These are phyloP conservation scores for Phytophthora cryptogea DNA, from an alignment of 352 stramenopile species.

Conservation along the genomic window DNA sequence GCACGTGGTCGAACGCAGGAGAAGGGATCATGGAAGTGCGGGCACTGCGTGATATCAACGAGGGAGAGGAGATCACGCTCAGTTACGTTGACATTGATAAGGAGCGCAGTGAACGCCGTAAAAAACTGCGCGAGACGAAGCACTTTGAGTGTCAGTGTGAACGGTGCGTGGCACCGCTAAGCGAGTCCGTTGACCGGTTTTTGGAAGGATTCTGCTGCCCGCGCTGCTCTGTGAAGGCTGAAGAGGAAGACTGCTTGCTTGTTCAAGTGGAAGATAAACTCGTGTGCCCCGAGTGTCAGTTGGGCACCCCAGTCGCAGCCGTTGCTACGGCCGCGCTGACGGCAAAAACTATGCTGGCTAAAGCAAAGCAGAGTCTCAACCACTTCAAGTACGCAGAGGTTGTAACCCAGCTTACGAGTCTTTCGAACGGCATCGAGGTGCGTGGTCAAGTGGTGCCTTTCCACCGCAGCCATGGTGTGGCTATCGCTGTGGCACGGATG, in stretches of 20 bases:
- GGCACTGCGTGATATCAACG: conserved; percentile 41
- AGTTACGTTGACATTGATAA: conserved; percentile 60
- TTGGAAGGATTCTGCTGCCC: conserved; percentile 45
- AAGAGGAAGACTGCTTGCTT: conserved; percentile 27
- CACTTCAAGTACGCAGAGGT: conserved; percentile 41
- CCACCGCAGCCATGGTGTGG: conserved; percentile 36
- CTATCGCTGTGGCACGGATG: conserved; percentile 33
- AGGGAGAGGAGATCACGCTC: conserved; percentile 50
- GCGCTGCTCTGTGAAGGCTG: conserved; percentile 25
- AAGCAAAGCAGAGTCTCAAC: conserved; percentile 34
- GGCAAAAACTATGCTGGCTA: conserved; percentile 23
- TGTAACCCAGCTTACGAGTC: conserved; percentile 20
- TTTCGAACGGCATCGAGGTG: conserved; percentile 33
- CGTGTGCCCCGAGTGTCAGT: conserved; percentile 31
- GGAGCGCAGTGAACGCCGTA: conserved; percentile 36
- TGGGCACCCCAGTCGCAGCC: conserved; percentile 16
- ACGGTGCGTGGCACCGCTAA: conserved; percentile 36
- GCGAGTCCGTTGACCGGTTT: conserved; percentile 42
- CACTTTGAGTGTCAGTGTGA: conserved; percentile 57
- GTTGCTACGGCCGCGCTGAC: conserved; percentile 15
- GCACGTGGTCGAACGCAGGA: conserved; percentile 52
- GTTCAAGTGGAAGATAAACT: conserved; percentile 27
- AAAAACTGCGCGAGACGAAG: conserved; percentile 46
- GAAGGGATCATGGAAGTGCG: conserved; percentile 40
- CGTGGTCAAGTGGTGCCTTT: conserved; percentile 31